Conservation (phyloP, 2,329 filamentous ascomycete species). For the Microdochium bolleyi region DNA sequence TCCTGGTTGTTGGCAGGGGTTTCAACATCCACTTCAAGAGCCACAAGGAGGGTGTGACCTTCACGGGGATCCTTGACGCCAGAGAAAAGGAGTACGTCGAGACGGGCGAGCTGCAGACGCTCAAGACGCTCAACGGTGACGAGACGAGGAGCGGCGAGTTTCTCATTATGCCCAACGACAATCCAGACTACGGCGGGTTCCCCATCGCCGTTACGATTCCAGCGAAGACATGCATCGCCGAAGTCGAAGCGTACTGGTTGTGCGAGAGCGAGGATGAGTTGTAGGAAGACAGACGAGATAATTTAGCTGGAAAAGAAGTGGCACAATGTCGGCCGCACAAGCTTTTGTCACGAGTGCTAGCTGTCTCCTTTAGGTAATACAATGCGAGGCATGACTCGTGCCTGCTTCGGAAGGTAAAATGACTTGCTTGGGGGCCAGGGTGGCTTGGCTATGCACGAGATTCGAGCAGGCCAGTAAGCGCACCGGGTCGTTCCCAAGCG, state of each 20-base stretch:
- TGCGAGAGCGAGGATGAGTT: conserved; percentile 1
- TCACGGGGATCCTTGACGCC: conserved; percentile 26
- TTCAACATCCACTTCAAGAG: conserved; percentile 27
- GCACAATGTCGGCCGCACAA: too few species aligned
- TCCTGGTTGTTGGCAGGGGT: conserved; percentile 26
- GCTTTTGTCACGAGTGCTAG: too few species aligned
- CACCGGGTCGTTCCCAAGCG: too few species aligned
- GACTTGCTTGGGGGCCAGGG: too few species aligned
- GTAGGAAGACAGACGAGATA: too few species aligned
- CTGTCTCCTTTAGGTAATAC: too few species aligned
- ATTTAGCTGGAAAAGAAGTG: too few species aligned
- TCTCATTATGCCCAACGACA: conserved; percentile 46
- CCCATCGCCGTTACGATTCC: conserved; percentile 47
- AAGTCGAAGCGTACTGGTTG: conserved; percentile 26
- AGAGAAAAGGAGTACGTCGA: conserved; percentile 17
- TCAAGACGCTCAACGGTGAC: conserved; percentile 12
- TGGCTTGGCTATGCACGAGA: too few species aligned
- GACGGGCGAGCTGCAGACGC: conserved; percentile 7
- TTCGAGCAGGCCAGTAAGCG: too few species aligned
- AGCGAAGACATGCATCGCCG: conserved; percentile 37
- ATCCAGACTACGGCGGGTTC: conserved; percentile 48
- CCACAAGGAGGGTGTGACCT: conserved; percentile 20
- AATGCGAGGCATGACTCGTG: too few species aligned
- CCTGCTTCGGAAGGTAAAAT: too few species aligned
- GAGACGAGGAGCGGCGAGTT: conserved; percentile 34